Evolutionary conservation across 768 basidiomycete species (phyloP).

Genomic region (Boletus subcaerulescens): DNA sequence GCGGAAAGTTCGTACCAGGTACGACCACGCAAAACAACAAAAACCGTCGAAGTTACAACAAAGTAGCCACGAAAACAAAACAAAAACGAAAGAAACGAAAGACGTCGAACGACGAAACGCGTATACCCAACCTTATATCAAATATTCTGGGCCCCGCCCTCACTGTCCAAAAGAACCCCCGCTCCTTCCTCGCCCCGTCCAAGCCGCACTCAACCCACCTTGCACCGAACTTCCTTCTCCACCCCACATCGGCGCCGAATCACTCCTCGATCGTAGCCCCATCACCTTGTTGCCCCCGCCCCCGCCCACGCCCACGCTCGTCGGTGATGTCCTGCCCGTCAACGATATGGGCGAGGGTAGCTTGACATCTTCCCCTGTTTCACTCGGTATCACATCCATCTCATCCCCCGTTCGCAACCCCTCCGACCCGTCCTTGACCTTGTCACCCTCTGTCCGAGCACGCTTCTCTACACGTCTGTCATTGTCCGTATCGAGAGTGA

Average conservation of each 20-base stretch:
- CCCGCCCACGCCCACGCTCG: constrained; percentile 7
- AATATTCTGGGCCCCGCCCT: constrained; percentile 1
- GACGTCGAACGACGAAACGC: constrained; percentile 25
- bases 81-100: constrained; percentile 8
- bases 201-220: constrained; percentile 28
- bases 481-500: constrained; percentile 27
- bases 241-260: constrained; percentile 27
- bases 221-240: constrained; percentile 14
- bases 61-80: neutral
- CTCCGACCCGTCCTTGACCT: constrained; percentile 1
- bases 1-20: neutral
- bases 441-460: constrained; percentile 18
- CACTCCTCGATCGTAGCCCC: constrained; percentile 23
- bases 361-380: constrained; percentile 15
- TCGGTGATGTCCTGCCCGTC: constrained; percentile 11
- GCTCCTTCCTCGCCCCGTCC: constrained; percentile 25
- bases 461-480: constrained; percentile 26
- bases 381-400: constrained; percentile 23
- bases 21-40: neutral
- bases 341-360: constrained; percentile 21
- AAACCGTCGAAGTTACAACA: neutral
- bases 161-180: constrained; percentile 28
- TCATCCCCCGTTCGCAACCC: constrained; percentile 17
- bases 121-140: neutral
- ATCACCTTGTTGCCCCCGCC: constrained; percentile 16